Conservation (phyloP, 1,284 basidiomycete species). For the Termitomyces sp. region DNA sequence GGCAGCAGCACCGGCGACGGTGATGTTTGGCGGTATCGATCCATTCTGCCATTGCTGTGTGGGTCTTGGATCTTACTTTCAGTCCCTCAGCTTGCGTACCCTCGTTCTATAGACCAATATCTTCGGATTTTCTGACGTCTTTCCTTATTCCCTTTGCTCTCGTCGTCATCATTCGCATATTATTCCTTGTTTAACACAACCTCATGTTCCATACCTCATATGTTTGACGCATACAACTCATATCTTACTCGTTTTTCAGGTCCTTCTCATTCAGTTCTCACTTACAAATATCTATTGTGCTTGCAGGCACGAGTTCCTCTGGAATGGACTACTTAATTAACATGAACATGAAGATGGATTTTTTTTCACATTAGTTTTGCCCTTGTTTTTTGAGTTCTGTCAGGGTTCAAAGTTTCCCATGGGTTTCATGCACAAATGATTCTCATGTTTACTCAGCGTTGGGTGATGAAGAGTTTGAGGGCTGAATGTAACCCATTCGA, state of each 20-base stretch:
- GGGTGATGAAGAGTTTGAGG: not conserved
- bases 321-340: slow-evolving; percentile 17
- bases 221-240: slow-evolving; percentile 8
- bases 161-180: slow-evolving; percentile 9
- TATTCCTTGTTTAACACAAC: slow-evolving; percentile 6
- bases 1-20: slow-evolving; percentile 66
- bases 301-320: slow-evolving; percentile 10
- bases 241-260: slow-evolving; percentile 12
- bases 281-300: slow-evolving; percentile 15
- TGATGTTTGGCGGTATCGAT: slow-evolving; percentile 22
- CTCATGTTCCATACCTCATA: slow-evolving; percentile 6
- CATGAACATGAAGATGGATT: slow-evolving; percentile 10
- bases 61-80: slow-evolving; percentile 9
- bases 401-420: not conserved
- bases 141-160: slow-evolving; percentile 8
- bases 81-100: slow-evolving; percentile 8
- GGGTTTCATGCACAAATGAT: not conserved
- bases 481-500: not conserved
- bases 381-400: not conserved
- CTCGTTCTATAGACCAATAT: slow-evolving; percentile 15
- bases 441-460: not conserved
- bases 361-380: slow-evolving; percentile 1
- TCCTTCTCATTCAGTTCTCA: slow-evolving; percentile 3
- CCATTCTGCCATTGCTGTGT: not conserved
- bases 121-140: slow-evolving; percentile 11